These are phyloP conservation scores for Mortierella antarctica DNA, from an alignment of 192 early-diverging fungal genomes.

Conservation along the genomic window DNA sequence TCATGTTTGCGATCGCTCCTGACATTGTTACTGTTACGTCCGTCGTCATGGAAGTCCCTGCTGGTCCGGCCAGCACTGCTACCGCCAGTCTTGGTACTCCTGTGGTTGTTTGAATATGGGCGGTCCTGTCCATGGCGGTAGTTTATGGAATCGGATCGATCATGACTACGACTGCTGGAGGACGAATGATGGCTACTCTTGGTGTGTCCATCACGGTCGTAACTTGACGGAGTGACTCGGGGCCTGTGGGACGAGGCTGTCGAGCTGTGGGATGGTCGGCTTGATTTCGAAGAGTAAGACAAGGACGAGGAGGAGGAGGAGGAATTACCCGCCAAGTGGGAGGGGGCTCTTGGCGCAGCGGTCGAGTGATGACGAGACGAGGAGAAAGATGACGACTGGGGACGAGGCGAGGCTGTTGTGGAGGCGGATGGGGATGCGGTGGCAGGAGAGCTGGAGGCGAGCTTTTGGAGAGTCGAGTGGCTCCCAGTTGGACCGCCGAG, in stretches of 20 bases:
- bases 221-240: neutral
- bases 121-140: slow-evolving; percentile 17
- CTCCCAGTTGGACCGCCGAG: slow-evolving; percentile 46
- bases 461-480: slow-evolving; percentile 52
- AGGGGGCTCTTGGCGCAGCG: neutral
- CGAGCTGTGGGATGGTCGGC: slow-evolving; percentile 1
- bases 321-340: neutral
- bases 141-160: slow-evolving; percentile 33
- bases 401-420: neutral
- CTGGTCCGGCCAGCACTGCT: neutral
- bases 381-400: slow-evolving; percentile 3
- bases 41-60: neutral
- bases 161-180: slow-evolving; percentile 15
- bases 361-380: slow-evolving; percentile 7
- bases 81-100: neutral
- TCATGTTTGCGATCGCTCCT: slow-evolving; percentile 31
- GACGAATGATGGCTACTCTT: neutral
- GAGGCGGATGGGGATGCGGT: slow-evolving; percentile 7
- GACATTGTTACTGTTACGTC: neutral
- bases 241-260: neutral
- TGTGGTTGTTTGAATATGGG: slow-evolving; percentile 21
- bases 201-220: neutral
- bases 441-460: slow-evolving; percentile 22
- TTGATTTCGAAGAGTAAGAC: neutral
- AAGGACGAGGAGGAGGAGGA: neutral